phyloP scores from a whole-genome alignment of 1,284 basidiomycete genomes.

The Naganishia sp. region DNA sequence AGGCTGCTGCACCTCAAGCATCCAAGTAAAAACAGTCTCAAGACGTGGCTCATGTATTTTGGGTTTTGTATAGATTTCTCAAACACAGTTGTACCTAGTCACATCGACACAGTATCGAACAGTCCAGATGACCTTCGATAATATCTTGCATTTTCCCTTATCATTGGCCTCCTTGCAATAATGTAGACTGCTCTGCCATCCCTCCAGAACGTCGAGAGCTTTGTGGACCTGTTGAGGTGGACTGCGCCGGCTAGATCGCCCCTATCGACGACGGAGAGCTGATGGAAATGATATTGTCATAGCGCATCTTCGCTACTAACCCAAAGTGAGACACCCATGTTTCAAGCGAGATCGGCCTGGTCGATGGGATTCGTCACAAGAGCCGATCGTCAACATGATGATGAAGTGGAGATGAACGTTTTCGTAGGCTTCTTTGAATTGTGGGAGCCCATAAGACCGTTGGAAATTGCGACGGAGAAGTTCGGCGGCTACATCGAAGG shows the following conservation, averaged over 20 bases:
- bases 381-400: too few species aligned
- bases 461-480: too few species aligned
- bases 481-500: too few species aligned
- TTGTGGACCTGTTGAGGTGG: too few species aligned
- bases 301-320: too few species aligned
- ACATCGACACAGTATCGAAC: neutral
- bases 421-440: too few species aligned
- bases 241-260: too few species aligned
- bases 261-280: too few species aligned
- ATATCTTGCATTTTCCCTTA: constrained; percentile 5
- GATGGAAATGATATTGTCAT: too few species aligned
- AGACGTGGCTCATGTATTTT: constrained; percentile 16
- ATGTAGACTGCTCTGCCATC: neutral
- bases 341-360: neutral
- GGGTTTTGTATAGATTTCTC: constrained; percentile 19
- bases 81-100: constrained; percentile 20
- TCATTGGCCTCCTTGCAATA: neutral
- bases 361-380: too few species aligned
- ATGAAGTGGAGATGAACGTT: too few species aligned
- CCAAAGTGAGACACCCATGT: neutral
- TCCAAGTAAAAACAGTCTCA: neutral
- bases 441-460: too few species aligned
- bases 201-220: neutral
- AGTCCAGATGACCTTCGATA: neutral
- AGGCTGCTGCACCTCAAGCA: constrained; percentile 48